Evolutionary conservation across 495 filamentous ascomycete species (phyloP).

Genomic region (Rusavskia elegans): DNA sequence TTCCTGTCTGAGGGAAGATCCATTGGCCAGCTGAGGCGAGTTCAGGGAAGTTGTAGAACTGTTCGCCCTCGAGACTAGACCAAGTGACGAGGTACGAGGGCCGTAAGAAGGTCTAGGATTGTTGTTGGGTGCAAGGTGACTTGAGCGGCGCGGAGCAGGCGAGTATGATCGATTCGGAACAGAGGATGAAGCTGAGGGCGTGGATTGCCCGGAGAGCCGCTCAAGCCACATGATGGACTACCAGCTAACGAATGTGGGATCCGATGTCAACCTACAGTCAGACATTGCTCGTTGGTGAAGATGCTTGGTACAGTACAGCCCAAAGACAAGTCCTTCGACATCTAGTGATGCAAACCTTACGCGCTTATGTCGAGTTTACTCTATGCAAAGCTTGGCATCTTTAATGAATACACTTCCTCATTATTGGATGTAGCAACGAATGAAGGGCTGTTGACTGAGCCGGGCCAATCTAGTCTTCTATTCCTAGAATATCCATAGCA

Average conservation of each 20-base stretch:
- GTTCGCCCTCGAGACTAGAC: constrained; percentile 44
- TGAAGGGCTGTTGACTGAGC: too few relatives aligned
- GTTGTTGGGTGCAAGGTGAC: constrained; percentile 38
- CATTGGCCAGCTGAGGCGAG: constrained; percentile 45
- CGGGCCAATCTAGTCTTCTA: too few relatives aligned
- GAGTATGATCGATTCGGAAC: constrained; percentile 49
- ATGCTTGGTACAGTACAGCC: too few relatives aligned
- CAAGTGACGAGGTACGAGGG: constrained; percentile 50
- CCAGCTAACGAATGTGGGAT: too few relatives aligned
- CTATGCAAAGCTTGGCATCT: neutral
- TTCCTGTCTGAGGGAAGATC: constrained; percentile 43
- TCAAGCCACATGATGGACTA: constrained; percentile 64
- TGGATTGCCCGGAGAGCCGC: constrained; percentile 61
- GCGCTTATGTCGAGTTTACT: too few relatives aligned
- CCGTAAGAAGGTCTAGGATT: constrained; percentile 40
- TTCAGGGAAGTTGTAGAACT: constrained; percentile 62
- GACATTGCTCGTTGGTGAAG: too few relatives aligned
- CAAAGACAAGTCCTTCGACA: too few relatives aligned
- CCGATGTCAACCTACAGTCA: too few relatives aligned
- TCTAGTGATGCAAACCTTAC: too few relatives aligned
- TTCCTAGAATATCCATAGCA: too few relatives aligned
- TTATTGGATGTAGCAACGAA: too few relatives aligned
- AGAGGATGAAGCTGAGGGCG: constrained; percentile 42
- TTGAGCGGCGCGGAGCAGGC: constrained; percentile 49
- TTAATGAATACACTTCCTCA: too few relatives aligned